A percentile compares a stretch with the other conserved stretches of the same genome.
Conservation (phyloP, 2,329 filamentous ascomycete genomes). For the Colletotrichum liaoningense region DNA sequence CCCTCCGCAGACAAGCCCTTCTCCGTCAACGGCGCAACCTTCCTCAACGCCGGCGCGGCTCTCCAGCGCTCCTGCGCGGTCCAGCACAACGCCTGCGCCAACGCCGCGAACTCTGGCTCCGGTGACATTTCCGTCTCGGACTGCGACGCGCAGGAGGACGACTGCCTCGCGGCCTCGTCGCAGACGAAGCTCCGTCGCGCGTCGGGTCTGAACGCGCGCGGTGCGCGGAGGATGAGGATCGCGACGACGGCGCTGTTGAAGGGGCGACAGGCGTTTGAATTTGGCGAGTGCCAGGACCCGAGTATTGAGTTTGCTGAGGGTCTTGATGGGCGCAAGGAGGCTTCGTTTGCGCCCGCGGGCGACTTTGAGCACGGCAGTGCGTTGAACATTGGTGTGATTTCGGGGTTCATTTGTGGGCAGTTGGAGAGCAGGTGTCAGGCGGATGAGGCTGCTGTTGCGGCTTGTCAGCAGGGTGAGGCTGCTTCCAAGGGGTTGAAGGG, state of each 20-base stretch:
- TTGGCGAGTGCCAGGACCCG: slow-evolving; percentile 60
- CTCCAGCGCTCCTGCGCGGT: slow-evolving; percentile 61
- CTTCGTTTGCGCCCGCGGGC: slow-evolving; percentile 52
- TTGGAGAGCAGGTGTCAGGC: slow-evolving; percentile 45
- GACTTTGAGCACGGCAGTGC: slow-evolving; percentile 66
- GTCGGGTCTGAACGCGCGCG: slow-evolving; percentile 4
- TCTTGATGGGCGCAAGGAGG: slow-evolving; percentile 60
- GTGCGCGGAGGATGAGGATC: slow-evolving; percentile 36
- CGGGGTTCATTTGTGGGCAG: slow-evolving; percentile 59
- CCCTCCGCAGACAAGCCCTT: slow-evolving; percentile 53
- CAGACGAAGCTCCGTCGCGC: slow-evolving; percentile 34
- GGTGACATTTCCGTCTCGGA: slow-evolving; percentile 49
- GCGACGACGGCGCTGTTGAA: slow-evolving; percentile 24
- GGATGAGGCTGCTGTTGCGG: slow-evolving; percentile 35
- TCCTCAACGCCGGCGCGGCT: slow-evolving; percentile 60
- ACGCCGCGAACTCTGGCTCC: slow-evolving; percentile 59
- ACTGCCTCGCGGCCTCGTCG: slow-evolving; percentile 46
- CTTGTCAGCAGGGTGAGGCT: slow-evolving; percentile 37
- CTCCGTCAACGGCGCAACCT: slow-evolving; percentile 66
- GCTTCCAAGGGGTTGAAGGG: slow-evolving; percentile 39
- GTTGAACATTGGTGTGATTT: slow-evolving; percentile 50
- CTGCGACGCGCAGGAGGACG: slow-evolving; percentile 56
- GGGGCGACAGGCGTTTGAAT: slow-evolving; percentile 45
- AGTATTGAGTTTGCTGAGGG: slow-evolving; percentile 61
- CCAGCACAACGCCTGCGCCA: slow-evolving; percentile 63